Base-by-base conservation (phyloP, 23 red algal species). In the Gracilariopsis chorda region DNA sequence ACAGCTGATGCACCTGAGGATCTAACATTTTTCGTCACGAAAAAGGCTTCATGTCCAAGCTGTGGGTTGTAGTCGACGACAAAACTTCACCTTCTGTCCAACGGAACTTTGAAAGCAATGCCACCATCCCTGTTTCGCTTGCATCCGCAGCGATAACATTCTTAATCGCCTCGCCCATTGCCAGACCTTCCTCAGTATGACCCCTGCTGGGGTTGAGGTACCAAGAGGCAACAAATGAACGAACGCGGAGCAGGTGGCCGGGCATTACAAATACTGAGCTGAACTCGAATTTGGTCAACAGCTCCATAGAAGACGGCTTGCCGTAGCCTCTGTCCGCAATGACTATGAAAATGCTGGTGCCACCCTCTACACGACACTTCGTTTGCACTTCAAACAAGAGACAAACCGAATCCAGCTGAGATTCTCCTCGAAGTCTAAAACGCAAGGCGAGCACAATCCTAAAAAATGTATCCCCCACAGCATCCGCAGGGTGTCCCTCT, bases 221-320 rank as follows among this genome's bases (percentile, higher is more conserved):
- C 21, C 48, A 82, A 21, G 43, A 34, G 8, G 19, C 77, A 3
- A 82, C 48, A n/a, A n/a, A n/a, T n/a, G n/a, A n/a, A n/a, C 69
- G 57, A 45, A 72, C 59, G 1, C 57, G 55, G 37, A 86, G 81
- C 5, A 86, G 33, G 42, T 86, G 59, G 2, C 69, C 60, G 10
- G 81, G 81, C 81, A 86, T 86, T n/a, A 86, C 57, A 86, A 86
- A 86, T 11, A 72, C 81, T 28, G 81, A 86, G 21, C 37, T 48
- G 1, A 86, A 17, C 12, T 59, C 81, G 34, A 86, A 71, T 10
- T 23, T 21, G 12, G 81, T 7, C 4, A 86, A 27, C 16, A 86
- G 2, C 20, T 64, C 57, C 81, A 68, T 49, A 24, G 69, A 71
- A 7, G 28, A 20, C 21, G 10, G 16, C 63, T 86, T 86, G 11